These are phyloP conservation scores for Lolium perenne DNA, from an alignment of 176 grass and related monocot genomes.

Conservation along the genomic window DNA sequence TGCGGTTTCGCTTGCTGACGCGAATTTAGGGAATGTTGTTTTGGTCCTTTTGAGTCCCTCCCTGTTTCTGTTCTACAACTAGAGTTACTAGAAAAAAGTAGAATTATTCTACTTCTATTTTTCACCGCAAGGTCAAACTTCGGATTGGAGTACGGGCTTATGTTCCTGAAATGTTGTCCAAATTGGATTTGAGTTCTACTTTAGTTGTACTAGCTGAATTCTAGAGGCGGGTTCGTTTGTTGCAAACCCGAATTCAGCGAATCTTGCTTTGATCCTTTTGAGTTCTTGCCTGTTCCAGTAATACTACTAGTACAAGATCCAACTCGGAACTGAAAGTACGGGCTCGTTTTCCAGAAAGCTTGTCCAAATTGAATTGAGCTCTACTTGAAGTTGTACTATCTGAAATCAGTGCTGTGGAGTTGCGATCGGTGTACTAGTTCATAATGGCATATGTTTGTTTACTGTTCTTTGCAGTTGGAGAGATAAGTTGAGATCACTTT, in stretches of 20 bases:
- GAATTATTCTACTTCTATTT: neutral
- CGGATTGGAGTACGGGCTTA: neutral
- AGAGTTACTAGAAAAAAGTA: neutral
- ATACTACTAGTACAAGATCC: neutral
- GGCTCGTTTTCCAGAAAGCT: neutral
- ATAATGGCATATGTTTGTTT: neutral
- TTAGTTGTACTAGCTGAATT: no score
- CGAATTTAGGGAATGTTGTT: slow-evolving; percentile 5
- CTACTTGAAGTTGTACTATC: no score
- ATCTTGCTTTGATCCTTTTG: neutral
- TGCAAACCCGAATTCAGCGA: neutral
- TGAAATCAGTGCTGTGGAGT: neutral
- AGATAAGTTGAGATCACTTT: slow-evolving; percentile 9
- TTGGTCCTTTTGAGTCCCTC: neutral
- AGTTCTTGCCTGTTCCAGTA: neutral
- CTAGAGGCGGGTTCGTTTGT: neutral
- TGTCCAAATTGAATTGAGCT: neutral
- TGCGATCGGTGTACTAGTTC: neutral
- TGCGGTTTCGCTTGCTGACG: neutral
- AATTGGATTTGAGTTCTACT: neutral
- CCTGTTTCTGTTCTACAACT: neutral
- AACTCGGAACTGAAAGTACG: neutral
- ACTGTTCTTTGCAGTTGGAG: neutral
- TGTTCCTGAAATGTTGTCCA: neutral
- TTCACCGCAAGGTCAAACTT: neutral